phyloP scores from a whole-genome alignment of 306 rosid genomes.

The Malus asiatica region DNA sequence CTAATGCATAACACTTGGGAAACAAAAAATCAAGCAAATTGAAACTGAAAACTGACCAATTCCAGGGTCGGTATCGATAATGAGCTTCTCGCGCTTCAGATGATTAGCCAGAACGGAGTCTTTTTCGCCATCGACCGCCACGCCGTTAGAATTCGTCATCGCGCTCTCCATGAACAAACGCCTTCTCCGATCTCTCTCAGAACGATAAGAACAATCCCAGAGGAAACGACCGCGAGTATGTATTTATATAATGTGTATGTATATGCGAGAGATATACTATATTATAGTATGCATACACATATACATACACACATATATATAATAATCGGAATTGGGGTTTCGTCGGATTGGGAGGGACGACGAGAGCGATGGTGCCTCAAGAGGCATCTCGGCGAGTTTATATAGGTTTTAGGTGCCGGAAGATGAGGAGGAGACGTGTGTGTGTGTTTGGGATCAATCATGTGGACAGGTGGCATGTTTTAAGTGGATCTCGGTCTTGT shows the following conservation, averaged over 20 bases:
- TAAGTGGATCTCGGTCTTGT: not conserved
- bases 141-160: constrained; percentile 24
- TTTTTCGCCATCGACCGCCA: constrained; percentile 4
- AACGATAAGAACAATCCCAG: not conserved
- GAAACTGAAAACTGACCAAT: constrained; percentile 47
- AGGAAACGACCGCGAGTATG: not conserved
- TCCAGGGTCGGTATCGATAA: constrained; percentile 97
- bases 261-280: constrained; percentile 7
- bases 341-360: constrained; percentile 4
- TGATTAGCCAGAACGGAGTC: constrained; percentile 3
- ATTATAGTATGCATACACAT: not conserved
- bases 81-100: constrained; percentile 49
- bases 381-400: not conserved
- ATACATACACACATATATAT: not conserved
- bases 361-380: not conserved
- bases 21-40: not conserved
- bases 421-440: not conserved
- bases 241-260: not conserved
- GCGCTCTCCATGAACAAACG: not conserved
- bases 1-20: not conserved
- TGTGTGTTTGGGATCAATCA: not conserved
- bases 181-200: not conserved
- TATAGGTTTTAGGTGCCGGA: not conserved
- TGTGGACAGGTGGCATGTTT: not conserved
- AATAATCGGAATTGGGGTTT: not conserved